Evolutionary conservation across 2,329 filamentous ascomycete species (phyloP), one percentile per base, ranked within the genome.

Genomic region (Microdochium nivale): DNA sequence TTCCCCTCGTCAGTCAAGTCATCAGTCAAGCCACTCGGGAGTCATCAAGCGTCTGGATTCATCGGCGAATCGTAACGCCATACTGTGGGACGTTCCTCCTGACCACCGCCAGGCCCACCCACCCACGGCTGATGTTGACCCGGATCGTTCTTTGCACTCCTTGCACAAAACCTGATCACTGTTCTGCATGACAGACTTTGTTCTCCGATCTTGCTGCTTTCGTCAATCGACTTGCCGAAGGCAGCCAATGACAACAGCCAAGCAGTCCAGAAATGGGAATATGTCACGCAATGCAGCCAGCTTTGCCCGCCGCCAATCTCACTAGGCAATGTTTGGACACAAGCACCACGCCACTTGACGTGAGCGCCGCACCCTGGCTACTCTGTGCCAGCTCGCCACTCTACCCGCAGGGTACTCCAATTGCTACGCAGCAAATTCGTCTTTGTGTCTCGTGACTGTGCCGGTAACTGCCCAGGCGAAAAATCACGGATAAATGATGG

Each of bases 261-360:
- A 47, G 46, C 24, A 27, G 46, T 47, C 46, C 46, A 27, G 46
- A 47, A 24, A 19, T 47, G 46, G 46, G 46, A 47, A 47, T 27
- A n/a, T n/a, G n/a, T n/a, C n/a, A n/a, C 40, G 40, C 23, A 19
- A 7, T 44, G 21, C 40, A 44, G n/a, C 40, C 16, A 44, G 40
- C 9, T 11, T 8, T 44, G 40, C 40, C 21, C 40, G n/a, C 7
- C 19, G 16, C 16, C 16, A 23, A 19, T 11, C 11, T 44, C 40
- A 24, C 40, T 44, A 44, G 40, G 40, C 40, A 13, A 44, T 21
- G 19, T 19, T 24, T 7, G 40, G 40, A 44, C 19, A 44, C 40
- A 19, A 44, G n/a, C 8, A 23, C 40, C 40, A 44, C 40, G 19
- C 40, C 40, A 23, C 40, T n/a, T n/a, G n/a, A n/a, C 9, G 7